These are phyloP conservation scores for Bryoerythrophyllum caledonicum DNA, from an alignment of 225 moss, liverwort and hornwort genomes.

Conservation along the genomic window DNA sequence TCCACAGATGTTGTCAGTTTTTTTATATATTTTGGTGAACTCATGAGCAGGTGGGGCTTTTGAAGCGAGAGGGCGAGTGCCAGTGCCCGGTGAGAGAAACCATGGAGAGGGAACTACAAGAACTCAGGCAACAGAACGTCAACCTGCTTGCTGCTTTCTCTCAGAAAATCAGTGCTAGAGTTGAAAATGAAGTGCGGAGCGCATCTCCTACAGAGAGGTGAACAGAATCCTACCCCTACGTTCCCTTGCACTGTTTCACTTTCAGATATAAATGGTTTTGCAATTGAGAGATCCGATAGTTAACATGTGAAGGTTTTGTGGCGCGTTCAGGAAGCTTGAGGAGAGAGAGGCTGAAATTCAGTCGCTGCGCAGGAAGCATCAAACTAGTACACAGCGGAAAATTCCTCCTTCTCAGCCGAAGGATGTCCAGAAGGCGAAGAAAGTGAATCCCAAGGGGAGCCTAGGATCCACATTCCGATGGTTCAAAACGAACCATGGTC, in stretches of 20 bases:
- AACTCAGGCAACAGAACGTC: constrained; percentile 39
- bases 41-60: constrained; percentile 29
- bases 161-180: constrained; percentile 28
- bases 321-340: constrained; percentile 24
- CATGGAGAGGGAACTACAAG: constrained; percentile 57
- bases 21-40: background rate
- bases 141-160: constrained; percentile 38
- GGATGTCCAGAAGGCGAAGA: background rate
- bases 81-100: constrained; percentile 49
- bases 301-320: constrained; percentile 3
- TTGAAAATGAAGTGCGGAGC: constrained; percentile 20
- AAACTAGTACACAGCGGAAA: constrained; percentile 12
- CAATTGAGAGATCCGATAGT: background rate
- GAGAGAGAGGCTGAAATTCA: constrained; percentile 21
- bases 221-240: background rate
- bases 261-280: too few relatives aligned
- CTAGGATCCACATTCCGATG: constrained; percentile 62
- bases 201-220: constrained; percentile 59
- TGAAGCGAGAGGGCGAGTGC: too few relatives aligned
- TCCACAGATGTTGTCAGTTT: background rate
- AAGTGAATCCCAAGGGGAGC: constrained; percentile 3
- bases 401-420: background rate
- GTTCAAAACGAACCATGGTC: constrained; percentile 43
- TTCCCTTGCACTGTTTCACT: background rate
- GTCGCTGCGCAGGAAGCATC: constrained; percentile 7